Evolutionary conservation across 257 asterid species (phyloP).

Genomic region (Lithospermum erythrorhizon): DNA sequence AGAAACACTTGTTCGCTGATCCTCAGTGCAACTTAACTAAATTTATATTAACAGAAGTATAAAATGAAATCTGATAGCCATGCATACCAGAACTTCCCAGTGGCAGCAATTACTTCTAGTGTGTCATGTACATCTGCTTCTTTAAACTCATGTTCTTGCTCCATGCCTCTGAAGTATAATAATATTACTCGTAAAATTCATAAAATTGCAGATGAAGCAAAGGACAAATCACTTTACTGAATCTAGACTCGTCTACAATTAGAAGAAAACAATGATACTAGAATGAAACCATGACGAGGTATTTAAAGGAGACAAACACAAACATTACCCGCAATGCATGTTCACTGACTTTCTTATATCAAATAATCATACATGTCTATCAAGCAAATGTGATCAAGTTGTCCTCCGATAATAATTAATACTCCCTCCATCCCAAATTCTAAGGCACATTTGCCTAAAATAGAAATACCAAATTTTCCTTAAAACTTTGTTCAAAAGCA

Average conservation of each 20-base stretch:
- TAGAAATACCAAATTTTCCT: too few species aligned
- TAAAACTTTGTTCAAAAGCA: too few species aligned
- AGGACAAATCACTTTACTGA: too few species aligned
- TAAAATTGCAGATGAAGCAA: too few species aligned
- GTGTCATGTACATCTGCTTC: not conserved
- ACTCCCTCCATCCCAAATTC: too few species aligned
- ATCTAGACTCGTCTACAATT: too few species aligned
- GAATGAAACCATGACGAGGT: not conserved
- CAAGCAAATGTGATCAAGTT: not conserved
- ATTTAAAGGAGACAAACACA: not conserved
- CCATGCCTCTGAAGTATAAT: not conserved
- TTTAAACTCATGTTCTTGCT: not conserved
- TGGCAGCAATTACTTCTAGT: not conserved
- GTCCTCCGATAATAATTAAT: not conserved
- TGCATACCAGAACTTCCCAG: not conserved
- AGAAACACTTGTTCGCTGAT: too few species aligned
- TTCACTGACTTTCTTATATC: not conserved
- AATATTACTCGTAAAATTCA: not conserved
- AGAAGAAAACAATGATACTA: too few species aligned
- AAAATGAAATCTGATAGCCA: slow-evolving; percentile 13
- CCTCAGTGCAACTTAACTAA: slow-evolving; percentile 35
- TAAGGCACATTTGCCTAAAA: too few species aligned
- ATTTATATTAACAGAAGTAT: slow-evolving; percentile 76
- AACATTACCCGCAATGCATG: not conserved
- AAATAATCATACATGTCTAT: not conserved